Evolutionary conservation across 129 eudicot species (phyloP), one percentile per base, ranked within the genome.

Genomic region (Chrysanthemum lavandulifolium): DNA sequence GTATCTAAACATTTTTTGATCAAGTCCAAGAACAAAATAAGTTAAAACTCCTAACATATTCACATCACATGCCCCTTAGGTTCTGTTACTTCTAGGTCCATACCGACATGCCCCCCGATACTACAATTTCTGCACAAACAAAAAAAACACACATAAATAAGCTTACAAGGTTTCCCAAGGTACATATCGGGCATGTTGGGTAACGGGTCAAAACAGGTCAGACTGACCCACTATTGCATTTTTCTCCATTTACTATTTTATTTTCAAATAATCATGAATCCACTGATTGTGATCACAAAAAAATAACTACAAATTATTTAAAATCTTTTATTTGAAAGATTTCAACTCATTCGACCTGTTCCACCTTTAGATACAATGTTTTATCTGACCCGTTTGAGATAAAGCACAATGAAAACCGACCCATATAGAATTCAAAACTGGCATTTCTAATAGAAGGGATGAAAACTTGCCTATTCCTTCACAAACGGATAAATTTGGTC

Each of bases 101-200:
- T 88, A 85, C 57, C 7, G 96, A 91, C 97, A 91, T 91, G 48
- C 97, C 96, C 69, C 97, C 97, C 1, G 97, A 91, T 33, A 91
- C 96, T 1, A 88, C 96, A 75, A 88, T 91, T 60, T 91, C 97
- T 88, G 96, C 87, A 88, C 64, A 64, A 61, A 74, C 71, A 70
- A 75, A 15, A 53, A 72, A 25, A 13, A 48, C 33, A 7, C 0
- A 3, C 16, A 5, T 49, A 52, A 15, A 69, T 19, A 0, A 9
- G 9, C 11, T 70, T 68, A 29, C 33, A 2, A 3, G 33, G 33
- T 29, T 29, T 29, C 33, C 3, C 33, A 29, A 29, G 4, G 33
- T 29, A 29, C 2, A 29, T 4, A 3, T 29, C 33, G 25, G 33
- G 33, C 33, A 29, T 29, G 33, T 29, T 29, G 33, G 33, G 33